Evolutionary conservation across 352 stramenopile genomes (phyloP), one percentile per base, ranked within the genome.

Genomic region (Elongisporangium undulatum): DNA sequence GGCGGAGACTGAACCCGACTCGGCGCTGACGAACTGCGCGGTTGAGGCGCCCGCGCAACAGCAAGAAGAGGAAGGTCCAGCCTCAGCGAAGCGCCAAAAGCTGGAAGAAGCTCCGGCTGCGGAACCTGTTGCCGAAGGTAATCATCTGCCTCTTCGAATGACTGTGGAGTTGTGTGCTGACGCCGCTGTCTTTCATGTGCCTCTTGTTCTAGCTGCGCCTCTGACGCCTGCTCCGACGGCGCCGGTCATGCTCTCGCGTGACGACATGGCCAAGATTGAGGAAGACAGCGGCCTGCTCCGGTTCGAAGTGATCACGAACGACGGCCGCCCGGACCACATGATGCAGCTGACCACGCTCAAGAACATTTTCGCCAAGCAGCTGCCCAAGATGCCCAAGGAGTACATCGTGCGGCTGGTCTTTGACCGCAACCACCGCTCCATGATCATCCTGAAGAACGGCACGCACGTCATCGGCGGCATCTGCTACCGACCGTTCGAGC

Each of bases 331-430:
- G 4, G 79, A 97, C 52, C 87, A 96, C 68, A 81, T 97, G 70
- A 75, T 97, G 8, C 87, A 96, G 72, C 82, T 99, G 22, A 97
- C 97, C 49, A 97, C 89, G 5, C 74, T 99, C 21, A 99, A 99
- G 77, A 98, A 98, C 58, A 98, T 99, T 16, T 99, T 99, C 63
- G 87, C 93, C 1, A 92, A 96, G 66, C 97, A 99, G 62, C 77
- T 99, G 12, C 97, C 97, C 6, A 99, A 99, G 64, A 99, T 99
- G 97, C 97, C 97, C 3, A 97, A 97, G 65, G 95, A 99, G 65
- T 99, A 99, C 78, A 99, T 99, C 65, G 95, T 98, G 5, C 85
- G 97, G 4, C 79, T 99, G 16, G 96, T 99, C 20, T 99, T 99
- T 63, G 97, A 99, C 67, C 86, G 91, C 22, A 95, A 80, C 69